A percentile compares a stretch with the other conserved stretches of the same genome.
These are phyloP conservation scores for Pythium pectinolyticum DNA, from an alignment of 352 stramenopile species.

Conservation along the genomic window DNA sequence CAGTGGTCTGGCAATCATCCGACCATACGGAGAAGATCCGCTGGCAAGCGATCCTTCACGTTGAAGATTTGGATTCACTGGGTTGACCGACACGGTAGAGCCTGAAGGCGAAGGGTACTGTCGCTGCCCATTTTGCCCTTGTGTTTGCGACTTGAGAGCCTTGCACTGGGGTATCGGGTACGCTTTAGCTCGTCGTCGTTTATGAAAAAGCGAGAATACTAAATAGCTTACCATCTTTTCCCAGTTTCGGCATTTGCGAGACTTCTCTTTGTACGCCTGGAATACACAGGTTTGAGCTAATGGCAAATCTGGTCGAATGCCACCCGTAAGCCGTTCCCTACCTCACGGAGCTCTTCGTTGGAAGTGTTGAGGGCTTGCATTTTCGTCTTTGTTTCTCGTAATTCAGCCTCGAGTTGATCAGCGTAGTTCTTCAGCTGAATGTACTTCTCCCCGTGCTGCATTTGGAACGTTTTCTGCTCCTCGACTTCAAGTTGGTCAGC, in stretches of 20 bases:
- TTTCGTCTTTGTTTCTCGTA: constrained; percentile 81
- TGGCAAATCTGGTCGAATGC: not conserved
- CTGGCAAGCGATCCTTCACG: constrained; percentile 35
- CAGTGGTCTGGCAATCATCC: constrained; percentile 44
- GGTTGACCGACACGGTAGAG: constrained; percentile 42
- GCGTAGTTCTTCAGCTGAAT: constrained; percentile 88
- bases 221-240: constrained; percentile 87
- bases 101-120: constrained; percentile 62
- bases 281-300: not conserved
- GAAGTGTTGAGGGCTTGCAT: constrained; percentile 65
- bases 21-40: constrained; percentile 47
- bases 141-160: constrained; percentile 54
- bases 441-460: constrained; percentile 83
- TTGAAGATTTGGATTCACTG: constrained; percentile 21
- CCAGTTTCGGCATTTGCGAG: constrained; percentile 83
- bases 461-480: constrained; percentile 78
- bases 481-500: constrained; percentile 40
- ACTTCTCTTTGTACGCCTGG: constrained; percentile 87
- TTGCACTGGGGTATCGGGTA: constrained; percentile 52
- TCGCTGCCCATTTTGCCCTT: constrained; percentile 23
- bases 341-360: constrained; percentile 81
- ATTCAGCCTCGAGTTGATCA: constrained; percentile 78
- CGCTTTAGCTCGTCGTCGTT: not conserved
- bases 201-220: no score
- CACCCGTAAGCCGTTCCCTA: constrained; percentile 12